These are phyloP conservation scores for Ogataea thermomethanolica DNA, from an alignment of 805 yeast genomes.

Conservation along the genomic window DNA sequence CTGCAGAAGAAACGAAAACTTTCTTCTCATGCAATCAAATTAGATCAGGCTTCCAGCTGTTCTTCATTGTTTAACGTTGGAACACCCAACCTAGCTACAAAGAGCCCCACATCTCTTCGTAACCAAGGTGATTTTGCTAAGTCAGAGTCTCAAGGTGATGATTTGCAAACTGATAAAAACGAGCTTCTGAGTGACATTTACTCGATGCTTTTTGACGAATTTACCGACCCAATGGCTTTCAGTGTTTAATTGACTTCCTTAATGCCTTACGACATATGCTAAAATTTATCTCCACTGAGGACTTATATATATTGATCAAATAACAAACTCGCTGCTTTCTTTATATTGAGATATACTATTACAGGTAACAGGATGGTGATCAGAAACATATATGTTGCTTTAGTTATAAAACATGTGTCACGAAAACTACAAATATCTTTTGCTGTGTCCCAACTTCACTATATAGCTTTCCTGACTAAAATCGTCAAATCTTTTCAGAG, in stretches of 20 bases:
- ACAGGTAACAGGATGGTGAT: too few relatives aligned
- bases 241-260: conserved; percentile 11
- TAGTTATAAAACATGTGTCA: too few relatives aligned
- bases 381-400: too few relatives aligned
- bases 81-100: not conserved
- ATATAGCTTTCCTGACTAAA: too few relatives aligned
- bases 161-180: conserved; percentile 16
- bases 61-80: not conserved
- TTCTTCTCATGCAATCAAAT: too few relatives aligned
- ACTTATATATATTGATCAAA: too few relatives aligned
- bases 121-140: not conserved
- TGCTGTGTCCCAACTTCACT: too few relatives aligned
- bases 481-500: too few relatives aligned
- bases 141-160: not conserved
- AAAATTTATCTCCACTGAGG: conserved; percentile 30
- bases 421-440: too few relatives aligned
- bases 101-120: not conserved
- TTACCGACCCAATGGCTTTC: conserved; percentile 36
- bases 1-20: conserved; percentile 2
- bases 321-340: too few relatives aligned
- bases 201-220: conserved; percentile 44
- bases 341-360: too few relatives aligned
- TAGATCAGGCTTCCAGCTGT: too few relatives aligned
- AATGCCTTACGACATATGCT: not conserved
- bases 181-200: conserved; percentile 41